Conservation (phyloP, 2,329 filamentous ascomycete genomes). For the Colletotrichum lupini region DNA sequence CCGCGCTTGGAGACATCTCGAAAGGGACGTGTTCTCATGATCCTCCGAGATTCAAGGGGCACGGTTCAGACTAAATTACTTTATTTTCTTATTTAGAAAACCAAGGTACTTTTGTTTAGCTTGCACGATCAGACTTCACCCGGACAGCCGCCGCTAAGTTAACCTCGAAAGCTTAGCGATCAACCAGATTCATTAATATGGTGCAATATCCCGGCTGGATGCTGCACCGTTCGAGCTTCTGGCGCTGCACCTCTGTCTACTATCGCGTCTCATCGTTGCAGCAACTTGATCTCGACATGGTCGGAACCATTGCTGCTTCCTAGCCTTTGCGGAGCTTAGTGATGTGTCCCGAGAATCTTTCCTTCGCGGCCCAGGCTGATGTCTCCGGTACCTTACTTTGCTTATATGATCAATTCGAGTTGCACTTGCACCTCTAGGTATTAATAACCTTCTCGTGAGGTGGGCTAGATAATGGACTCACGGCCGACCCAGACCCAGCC, state of each 20-base stretch:
- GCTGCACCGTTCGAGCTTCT: background rate
- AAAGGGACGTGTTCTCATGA: background rate
- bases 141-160: background rate
- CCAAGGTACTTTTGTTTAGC: background rate
- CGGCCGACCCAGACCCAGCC: no score
- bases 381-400: background rate
- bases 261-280: no score
- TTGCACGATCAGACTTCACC: background rate
- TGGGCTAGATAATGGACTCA: no score
- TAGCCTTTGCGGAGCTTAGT: background rate
- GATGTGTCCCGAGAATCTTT: background rate
- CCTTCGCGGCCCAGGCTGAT: background rate
- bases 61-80: background rate
- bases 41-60: background rate
- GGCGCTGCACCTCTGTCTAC: background rate
- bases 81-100: background rate
- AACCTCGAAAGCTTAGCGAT: background rate
- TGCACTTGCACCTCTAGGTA: no score
- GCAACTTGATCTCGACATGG: background rate
- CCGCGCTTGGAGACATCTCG: background rate
- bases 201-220: background rate
- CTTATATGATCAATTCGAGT: background rate
- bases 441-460: no score
- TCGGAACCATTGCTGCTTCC: background rate
- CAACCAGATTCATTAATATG: background rate